These are phyloP conservation scores for Chrysosphaeria jannelii DNA, from an alignment of 2,329 filamentous ascomycete species.

Conservation along the genomic window DNA sequence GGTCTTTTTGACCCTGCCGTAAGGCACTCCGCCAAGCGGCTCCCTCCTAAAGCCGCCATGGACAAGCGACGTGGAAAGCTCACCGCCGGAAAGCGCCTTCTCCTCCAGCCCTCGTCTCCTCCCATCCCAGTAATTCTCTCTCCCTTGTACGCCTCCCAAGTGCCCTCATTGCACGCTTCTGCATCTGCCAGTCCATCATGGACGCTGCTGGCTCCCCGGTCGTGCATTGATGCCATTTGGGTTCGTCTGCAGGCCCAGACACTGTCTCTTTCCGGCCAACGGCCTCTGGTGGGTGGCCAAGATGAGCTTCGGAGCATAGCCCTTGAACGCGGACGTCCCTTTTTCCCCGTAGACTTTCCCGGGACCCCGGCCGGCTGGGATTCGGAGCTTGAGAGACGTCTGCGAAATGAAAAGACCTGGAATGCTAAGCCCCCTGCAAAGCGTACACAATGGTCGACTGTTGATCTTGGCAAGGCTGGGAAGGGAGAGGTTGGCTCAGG, in stretches of 20 bases:
- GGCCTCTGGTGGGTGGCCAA: slow-evolving; percentile 49
- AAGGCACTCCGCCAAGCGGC: slow-evolving; percentile 31
- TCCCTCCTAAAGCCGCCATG: slow-evolving; percentile 50
- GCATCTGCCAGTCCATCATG: slow-evolving; percentile 15
- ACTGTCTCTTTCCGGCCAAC: slow-evolving; percentile 32
- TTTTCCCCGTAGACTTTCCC: slow-evolving; percentile 66
- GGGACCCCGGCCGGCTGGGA: slow-evolving; percentile 48
- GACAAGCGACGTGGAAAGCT: slow-evolving; percentile 38
- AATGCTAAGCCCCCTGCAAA: slow-evolving; percentile 55
- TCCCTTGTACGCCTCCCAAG: slow-evolving; percentile 4
- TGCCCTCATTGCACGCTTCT: slow-evolving; percentile 15
- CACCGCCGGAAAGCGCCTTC: slow-evolving; percentile 27
- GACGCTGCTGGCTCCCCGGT: slow-evolving; percentile 73
- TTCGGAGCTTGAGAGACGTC: slow-evolving; percentile 43
- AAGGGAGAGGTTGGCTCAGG: slow-evolving; percentile 64
- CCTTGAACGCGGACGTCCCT: slow-evolving; percentile 49
- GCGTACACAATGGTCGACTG: slow-evolving; percentile 38
- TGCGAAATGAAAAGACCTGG: slow-evolving; percentile 31
- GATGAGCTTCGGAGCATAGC: slow-evolving; percentile 50
- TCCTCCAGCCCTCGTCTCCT: slow-evolving; percentile 29
- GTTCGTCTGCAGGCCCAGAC: slow-evolving; percentile 60
- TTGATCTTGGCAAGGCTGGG: slow-evolving; percentile 41
- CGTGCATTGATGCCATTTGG: slow-evolving; percentile 65
- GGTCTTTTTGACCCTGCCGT: slow-evolving; percentile 36
- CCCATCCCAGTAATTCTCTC: slow-evolving; percentile 49